These are phyloP conservation scores for Vaccinium corymbosum DNA, from an alignment of 148 eudicot species.

Conservation along the genomic window DNA sequence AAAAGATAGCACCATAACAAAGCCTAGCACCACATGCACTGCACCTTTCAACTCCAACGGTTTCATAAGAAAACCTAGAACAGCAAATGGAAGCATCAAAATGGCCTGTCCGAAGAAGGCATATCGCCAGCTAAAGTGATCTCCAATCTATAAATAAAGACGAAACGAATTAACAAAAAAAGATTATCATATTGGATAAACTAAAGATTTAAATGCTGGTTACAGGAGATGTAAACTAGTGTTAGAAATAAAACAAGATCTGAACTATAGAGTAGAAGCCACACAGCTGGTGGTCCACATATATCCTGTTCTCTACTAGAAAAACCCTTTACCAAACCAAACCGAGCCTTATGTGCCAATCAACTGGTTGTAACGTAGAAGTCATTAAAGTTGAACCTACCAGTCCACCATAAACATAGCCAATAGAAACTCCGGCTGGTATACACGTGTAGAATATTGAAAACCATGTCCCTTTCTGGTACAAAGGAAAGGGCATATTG, in stretches of 20 bases:
- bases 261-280: not conserved
- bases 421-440: constrained; percentile 88
- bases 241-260: not conserved
- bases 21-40: constrained; percentile 29
- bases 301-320: not conserved
- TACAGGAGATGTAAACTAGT: not conserved
- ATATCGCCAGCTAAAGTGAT: constrained; percentile 62
- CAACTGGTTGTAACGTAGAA: not conserved
- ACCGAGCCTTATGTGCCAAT: no score
- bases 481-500: not conserved
- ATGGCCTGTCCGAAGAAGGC: constrained; percentile 79
- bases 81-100: constrained; percentile 88
- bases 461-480: constrained; percentile 91
- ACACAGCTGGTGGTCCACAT: not conserved
- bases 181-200: not conserved
- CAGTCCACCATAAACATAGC: constrained; percentile 93
- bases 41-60: constrained; percentile 73
- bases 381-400: constrained; percentile 41
- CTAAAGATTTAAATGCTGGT: not conserved
- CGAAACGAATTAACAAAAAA: not conserved
- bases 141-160: constrained; percentile 56
- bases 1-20: not conserved
- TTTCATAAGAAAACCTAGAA: constrained; percentile 80
- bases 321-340: not conserved
- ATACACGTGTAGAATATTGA: constrained; percentile 93